Percentiles rank a stretch among this genome's conserved stretches.
phyloP scores from a whole-genome alignment of 192 early-diverging fungal species.

The Mortierella claussenii region DNA sequence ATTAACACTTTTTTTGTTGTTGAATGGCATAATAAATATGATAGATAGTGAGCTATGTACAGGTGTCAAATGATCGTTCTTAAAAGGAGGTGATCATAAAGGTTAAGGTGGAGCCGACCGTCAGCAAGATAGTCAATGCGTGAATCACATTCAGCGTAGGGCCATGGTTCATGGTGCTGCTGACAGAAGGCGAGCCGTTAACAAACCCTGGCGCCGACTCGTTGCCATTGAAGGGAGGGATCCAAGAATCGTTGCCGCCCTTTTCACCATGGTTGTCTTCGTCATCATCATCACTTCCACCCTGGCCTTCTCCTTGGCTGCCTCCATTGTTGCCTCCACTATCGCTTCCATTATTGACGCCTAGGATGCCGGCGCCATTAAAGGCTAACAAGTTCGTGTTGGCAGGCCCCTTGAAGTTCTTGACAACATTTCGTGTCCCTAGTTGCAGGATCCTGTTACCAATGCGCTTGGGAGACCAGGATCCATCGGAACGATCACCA shows the following conservation, averaged over 20 bases:
- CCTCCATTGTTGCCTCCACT: neutral
- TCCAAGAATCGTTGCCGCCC: neutral
- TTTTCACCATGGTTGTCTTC: neutral
- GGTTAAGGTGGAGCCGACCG: conserved; percentile 20
- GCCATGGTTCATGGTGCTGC: conserved; percentile 30
- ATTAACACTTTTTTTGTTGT: no score
- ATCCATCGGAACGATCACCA: conserved; percentile 30
- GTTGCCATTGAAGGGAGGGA: neutral
- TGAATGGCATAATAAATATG: no score
- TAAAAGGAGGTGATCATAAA: conserved; percentile 4
- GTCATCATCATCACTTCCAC: neutral
- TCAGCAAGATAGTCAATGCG: conserved; percentile 25
- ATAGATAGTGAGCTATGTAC: no score
- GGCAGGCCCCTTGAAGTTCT: conserved; percentile 32
- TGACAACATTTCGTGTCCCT: conserved; percentile 47
- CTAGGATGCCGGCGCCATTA: conserved; percentile 45
- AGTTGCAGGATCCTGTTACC: conserved; percentile 37
- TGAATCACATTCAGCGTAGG: conserved; percentile 27
- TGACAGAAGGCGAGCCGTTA: conserved; percentile 21
- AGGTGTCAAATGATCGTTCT: no score
- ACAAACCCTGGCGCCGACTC: neutral
- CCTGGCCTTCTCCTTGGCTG: no score
- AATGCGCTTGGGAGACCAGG: conserved; percentile 39
- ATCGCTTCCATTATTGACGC: neutral
- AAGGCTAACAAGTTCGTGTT: conserved; percentile 55